phyloP scores from a whole-genome alignment of 2,329 filamentous ascomycete genomes.

The Clathrospora elynae region DNA sequence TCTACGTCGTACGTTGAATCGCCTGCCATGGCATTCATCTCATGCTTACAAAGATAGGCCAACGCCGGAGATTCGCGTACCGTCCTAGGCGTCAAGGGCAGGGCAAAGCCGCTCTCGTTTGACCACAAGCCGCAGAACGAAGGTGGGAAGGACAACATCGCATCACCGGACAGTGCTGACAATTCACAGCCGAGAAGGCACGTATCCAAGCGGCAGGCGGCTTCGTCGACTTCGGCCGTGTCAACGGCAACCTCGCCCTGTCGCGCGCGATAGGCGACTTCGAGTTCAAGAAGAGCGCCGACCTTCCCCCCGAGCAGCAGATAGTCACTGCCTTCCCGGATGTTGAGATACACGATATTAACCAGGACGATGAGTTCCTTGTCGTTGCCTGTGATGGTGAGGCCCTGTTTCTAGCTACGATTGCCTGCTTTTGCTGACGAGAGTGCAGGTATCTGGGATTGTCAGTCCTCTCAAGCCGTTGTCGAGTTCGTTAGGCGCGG shows the following conservation, averaged over 20 bases:
- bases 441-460: conserved; percentile 92
- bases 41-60: conserved; percentile 63
- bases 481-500: conserved; percentile 95
- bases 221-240: conserved; percentile 97
- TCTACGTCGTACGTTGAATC: conserved; percentile 81
- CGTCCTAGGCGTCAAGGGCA: conserved; percentile 93
- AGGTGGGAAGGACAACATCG: conserved; percentile 58
- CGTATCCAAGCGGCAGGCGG: conserved; percentile 94
- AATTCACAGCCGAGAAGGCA: conserved; percentile 81
- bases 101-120: conserved; percentile 97
- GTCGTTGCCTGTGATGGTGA: conserved; percentile 53
- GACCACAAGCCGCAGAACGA: conserved; percentile 99
- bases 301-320: conserved; percentile 95
- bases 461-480: conserved; percentile 96
- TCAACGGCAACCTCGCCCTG: conserved; percentile 95
- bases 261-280: conserved; percentile 98
- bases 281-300: conserved; percentile 99
- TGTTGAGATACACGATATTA: conserved; percentile 87
- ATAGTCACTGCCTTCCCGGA: conserved; percentile 98
- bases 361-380: conserved; percentile 88
- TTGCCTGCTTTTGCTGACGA: conserved; percentile 14
- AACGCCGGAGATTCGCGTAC: conserved; percentile 96
- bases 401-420: conserved; percentile 8
- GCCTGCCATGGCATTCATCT: not conserved
- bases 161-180: conserved; percentile 20